Evolutionary conservation across 805 yeast genomes (phyloP), one percentile per base, ranked within the genome.

Genomic region (Saccharomyces mikatae): DNA sequence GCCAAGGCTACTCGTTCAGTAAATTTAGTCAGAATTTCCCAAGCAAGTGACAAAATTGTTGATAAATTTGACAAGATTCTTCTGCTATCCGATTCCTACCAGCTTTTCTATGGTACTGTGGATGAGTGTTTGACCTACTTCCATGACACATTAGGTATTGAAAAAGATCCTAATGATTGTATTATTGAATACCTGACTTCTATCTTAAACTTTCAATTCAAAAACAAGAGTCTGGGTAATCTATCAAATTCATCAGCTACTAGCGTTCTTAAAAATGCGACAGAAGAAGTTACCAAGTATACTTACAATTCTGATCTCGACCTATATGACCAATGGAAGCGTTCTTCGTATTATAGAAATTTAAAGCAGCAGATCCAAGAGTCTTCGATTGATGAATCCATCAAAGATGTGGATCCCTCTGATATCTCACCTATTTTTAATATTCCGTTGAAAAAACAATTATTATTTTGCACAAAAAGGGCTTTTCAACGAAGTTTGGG

Each of bases 181-280:
- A 80, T 84, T 47, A 79, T 84, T n/a, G 87, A 83, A 64, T 83
- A 72, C 64, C 72, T 83, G 58, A 82, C 86, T 17, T 75, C 84
- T 2, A 73, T 82, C 52, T 79, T 86, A 27, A 82, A 80, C 62
- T 59, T 57, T 22, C 63, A 62, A 51, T 56, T 58, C 36, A 48
- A 50, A 21, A 52, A 36, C 24, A 36, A 17, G 13, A 36, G 3
- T 17, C 1, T 36, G 22, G 44, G 44, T 3, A 4, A 6, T 8
- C 10, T 36, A 17, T 36, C 44, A n/a, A 36, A 36, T 17, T 36
- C 44, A n/a, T 36, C 44, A 9, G 17, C 44, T 36, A 6, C 44
- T 36, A 36, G 44, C 24, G 24, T 36, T 36, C 44, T 36, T 11
- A 36, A 36, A 9, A 36, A 22, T 17, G 44, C 24, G 6, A 17